phyloP scores from a whole-genome alignment of 495 filamentous ascomycete species.

The Talaromyces stipitatus region DNA sequence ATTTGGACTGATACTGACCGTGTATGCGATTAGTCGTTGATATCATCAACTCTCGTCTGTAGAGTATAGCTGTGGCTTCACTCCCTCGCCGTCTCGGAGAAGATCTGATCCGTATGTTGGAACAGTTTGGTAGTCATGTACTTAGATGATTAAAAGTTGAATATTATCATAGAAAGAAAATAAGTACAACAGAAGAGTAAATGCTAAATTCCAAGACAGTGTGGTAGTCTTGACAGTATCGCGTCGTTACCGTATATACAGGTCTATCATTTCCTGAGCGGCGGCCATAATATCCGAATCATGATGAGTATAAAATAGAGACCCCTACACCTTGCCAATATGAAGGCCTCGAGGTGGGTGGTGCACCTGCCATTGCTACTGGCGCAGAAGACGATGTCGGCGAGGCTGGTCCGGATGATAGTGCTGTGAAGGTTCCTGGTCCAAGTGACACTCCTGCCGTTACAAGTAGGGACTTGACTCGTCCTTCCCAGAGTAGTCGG shows the following conservation, averaged over 20 bases:
- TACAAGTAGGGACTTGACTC: conserved; percentile 86
- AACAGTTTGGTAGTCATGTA: neutral
- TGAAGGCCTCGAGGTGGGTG: conserved; percentile 45
- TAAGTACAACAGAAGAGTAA: conserved; percentile 6
- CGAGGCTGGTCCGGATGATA: conserved; percentile 18
- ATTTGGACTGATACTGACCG: conserved; percentile 1
- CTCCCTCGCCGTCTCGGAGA: neutral
- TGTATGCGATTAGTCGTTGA: conserved; percentile 45
- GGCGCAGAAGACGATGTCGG: conserved; percentile 11
- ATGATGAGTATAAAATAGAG: conserved; percentile 89
- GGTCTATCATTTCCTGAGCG: neutral
- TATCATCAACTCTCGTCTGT: conserved; percentile 56
- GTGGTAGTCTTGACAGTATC: neutral
- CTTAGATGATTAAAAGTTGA: neutral
- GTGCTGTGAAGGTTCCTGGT: conserved; percentile 35
- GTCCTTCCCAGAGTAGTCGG: conserved; percentile 86
- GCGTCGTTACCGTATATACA: conserved; percentile 19
- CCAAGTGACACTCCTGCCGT: conserved; percentile 74
- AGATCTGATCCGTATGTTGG: neutral
- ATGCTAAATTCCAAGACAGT: conserved; percentile 15
- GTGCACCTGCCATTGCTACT: conserved; percentile 28
- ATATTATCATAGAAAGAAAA: neutral
- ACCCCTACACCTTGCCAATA: conserved; percentile 63
- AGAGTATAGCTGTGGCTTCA: conserved; percentile 14
- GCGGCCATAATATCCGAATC: conserved; percentile 22